These are phyloP conservation scores for Gastrodia elata DNA, from an alignment of 106 monocot species.

Conservation along the genomic window DNA sequence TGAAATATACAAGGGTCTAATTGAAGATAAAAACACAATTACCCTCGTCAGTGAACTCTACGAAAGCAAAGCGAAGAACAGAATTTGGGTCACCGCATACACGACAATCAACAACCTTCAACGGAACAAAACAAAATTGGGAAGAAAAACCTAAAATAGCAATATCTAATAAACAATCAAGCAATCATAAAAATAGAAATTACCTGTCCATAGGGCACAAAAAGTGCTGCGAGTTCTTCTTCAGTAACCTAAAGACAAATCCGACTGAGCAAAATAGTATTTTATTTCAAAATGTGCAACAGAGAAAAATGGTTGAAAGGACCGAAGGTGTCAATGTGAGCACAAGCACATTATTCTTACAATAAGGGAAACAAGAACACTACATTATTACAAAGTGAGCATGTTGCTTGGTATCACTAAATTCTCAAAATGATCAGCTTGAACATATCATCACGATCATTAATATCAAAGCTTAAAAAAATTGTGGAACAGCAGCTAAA, in stretches of 20 bases:
- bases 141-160: neutral
- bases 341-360: neutral
- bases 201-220: conserved; percentile 35
- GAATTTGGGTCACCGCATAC: conserved; percentile 54
- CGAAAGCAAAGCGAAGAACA: conserved; percentile 46
- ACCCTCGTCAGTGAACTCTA: conserved; percentile 46
- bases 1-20: neutral
- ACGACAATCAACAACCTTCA: conserved; percentile 45
- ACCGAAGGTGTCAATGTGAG: neutral
- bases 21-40: conserved; percentile 10
- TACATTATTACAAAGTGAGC: neutral
- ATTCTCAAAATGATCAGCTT: too few relatives aligned
- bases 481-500: neutral
- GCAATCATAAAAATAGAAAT: neutral
- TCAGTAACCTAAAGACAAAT: conserved; percentile 35
- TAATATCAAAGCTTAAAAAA: neutral
- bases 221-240: conserved; percentile 42
- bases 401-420: neutral
- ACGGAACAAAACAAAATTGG: neutral
- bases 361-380: neutral
- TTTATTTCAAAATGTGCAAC: neutral
- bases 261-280: neutral
- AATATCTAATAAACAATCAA: conserved; percentile 4
- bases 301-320: neutral
- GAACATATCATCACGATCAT: neutral